These are phyloP conservation scores for Phaeotremella skinneri DNA, from an alignment of 768 basidiomycete genomes.

Conservation along the genomic window DNA sequence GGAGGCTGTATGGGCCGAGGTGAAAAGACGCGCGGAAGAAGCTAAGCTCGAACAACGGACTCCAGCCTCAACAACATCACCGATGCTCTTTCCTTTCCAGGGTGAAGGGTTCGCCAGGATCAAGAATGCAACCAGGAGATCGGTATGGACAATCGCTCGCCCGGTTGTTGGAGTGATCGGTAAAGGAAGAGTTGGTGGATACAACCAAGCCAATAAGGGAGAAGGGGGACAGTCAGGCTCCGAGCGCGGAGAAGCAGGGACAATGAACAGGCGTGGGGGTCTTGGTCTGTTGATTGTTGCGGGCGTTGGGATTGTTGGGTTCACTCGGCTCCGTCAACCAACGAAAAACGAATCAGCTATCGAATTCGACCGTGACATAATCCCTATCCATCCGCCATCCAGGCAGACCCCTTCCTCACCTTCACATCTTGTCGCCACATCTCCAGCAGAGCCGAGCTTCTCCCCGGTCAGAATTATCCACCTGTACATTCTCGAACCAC, in stretches of 20 bases:
- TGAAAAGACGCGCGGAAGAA: constrained; percentile 35
- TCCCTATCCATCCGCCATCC: neutral
- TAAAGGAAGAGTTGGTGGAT: constrained; percentile 20
- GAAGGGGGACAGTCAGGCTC: neutral
- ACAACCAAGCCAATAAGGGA: neutral
- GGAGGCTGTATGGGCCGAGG: constrained; percentile 32
- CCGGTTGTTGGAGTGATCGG: constrained; percentile 33
- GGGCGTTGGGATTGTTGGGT: constrained; percentile 30
- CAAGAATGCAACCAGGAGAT: constrained; percentile 29
- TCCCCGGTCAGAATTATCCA: constrained; percentile 59
- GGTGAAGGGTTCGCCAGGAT: constrained; percentile 21
- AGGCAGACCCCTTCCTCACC: constrained; percentile 1
- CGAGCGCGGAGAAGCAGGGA: neutral
- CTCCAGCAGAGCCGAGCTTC: constrained; percentile 65
- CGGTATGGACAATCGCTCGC: constrained; percentile 34
- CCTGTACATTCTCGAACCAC: constrained; percentile 72
- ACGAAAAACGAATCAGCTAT: constrained; percentile 27
- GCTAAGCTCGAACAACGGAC: constrained; percentile 1
- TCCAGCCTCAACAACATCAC: constrained; percentile 6
- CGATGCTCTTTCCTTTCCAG: constrained; percentile 17
- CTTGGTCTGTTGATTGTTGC: constrained; percentile 22
- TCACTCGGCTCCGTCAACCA: constrained; percentile 23
- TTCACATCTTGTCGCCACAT: constrained; percentile 47
- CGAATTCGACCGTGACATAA: constrained; percentile 5
- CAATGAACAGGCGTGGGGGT: neutral